Conservation (phyloP, 2,329 filamentous ascomycete genomes). For the Diaporthe aspalathi region DNA sequence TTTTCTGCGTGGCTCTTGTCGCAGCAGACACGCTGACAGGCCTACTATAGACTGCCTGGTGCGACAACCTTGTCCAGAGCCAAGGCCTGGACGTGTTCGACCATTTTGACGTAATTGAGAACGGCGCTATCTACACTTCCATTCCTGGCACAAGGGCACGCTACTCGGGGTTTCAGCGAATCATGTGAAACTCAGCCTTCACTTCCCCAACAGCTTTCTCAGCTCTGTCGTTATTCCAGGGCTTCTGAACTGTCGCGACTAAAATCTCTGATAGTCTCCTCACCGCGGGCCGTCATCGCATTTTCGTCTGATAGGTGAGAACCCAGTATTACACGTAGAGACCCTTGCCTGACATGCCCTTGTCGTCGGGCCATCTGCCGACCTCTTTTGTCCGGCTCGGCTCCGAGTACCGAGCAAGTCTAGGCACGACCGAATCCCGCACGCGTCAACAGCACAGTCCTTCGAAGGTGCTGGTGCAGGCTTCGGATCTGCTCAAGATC, state of each 20-base stretch:
- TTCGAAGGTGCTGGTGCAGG: not conserved
- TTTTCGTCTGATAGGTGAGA: not conserved
- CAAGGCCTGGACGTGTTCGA: not conserved
- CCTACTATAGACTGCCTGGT: not conserved
- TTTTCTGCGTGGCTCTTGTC: not conserved
- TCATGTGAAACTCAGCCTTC: not conserved
- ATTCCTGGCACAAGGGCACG: not conserved
- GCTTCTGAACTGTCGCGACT: not conserved
- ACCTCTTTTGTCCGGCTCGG: conserved; percentile 1
- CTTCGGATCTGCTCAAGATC: not conserved
- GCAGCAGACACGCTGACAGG: conserved; percentile 9
- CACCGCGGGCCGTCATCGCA: not conserved
- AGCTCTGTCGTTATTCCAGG: not conserved
- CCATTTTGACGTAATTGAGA: not conserved
- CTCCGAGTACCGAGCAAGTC: conserved; percentile 1
- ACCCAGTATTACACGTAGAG: not conserved
- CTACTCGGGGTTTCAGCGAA: conserved; percentile 14
- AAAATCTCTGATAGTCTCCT: not conserved
- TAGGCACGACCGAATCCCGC: not conserved
- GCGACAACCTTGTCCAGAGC: conserved; percentile 39
- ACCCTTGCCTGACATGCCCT: conserved; percentile 6
- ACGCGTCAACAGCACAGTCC: not conserved
- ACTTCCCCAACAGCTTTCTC: not conserved
- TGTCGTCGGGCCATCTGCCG: conserved; percentile 8
- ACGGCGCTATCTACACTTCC: not conserved